These are phyloP conservation scores for Penicillium antarcticum DNA, from an alignment of 495 filamentous ascomycete species.

Conservation along the genomic window DNA sequence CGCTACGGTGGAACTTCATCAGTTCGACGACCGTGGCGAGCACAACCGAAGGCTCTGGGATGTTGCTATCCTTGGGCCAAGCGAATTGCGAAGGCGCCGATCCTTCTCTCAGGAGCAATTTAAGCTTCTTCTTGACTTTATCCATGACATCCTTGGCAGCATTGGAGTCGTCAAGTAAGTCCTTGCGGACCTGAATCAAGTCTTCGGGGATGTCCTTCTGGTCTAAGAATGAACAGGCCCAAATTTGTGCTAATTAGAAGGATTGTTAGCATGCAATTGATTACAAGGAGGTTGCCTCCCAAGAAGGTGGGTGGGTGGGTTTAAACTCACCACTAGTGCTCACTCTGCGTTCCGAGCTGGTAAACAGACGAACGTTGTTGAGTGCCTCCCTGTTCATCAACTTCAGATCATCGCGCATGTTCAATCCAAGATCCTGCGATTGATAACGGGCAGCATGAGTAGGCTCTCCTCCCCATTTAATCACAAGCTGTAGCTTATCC, in stretches of 20 bases:
- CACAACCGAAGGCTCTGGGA: constrained; percentile 88
- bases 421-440: constrained; percentile 87
- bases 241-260: constrained; percentile 73
- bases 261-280: neutral
- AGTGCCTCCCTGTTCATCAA: constrained; percentile 90
- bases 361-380: constrained; percentile 88
- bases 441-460: constrained; percentile 97
- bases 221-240: constrained; percentile 84
- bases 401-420: constrained; percentile 91
- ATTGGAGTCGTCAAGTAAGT: constrained; percentile 94
- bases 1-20: constrained; percentile 93
- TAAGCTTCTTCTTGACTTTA: constrained; percentile 98
- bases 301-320: neutral
- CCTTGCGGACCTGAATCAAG: constrained; percentile 84
- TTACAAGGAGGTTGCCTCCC: neutral
- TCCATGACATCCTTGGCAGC: constrained; percentile 99
- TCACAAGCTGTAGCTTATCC: constrained; percentile 94
- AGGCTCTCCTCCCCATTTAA: constrained; percentile 98
- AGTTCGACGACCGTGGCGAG: constrained; percentile 87
- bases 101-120: constrained; percentile 82
- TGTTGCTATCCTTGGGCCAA: constrained; percentile 81
- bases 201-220: constrained; percentile 80
- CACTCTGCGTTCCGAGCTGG: constrained; percentile 89
- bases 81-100: constrained; percentile 91
- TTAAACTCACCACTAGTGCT: constrained; percentile 71